A percentile compares a stretch with the other conserved stretches of the same genome.
phyloP scores from a whole-genome alignment of 1,139 yeast genomes.

The Kluyveromyces sp. region DNA sequence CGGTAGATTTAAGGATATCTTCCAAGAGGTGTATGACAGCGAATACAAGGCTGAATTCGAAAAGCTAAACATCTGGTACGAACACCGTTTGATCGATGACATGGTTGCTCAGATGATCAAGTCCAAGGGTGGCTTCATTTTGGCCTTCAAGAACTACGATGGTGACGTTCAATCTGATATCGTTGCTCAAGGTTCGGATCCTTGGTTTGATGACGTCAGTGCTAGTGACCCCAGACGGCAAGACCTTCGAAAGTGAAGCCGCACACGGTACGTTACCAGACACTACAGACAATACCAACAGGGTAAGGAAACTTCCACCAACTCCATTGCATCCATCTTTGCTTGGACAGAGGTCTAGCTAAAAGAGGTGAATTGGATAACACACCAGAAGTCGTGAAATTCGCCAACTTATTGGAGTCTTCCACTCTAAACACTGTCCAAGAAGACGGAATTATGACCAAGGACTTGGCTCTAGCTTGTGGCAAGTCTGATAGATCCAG shows the following conservation, averaged over 20 bases:
- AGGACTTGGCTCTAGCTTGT: slow-evolving; percentile 83
- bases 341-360: slow-evolving; percentile 94
- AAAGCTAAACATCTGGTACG: slow-evolving; percentile 78
- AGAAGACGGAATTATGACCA: slow-evolving; percentile 84
- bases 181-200: slow-evolving; percentile 96
- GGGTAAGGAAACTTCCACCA: slow-evolving; percentile 96
- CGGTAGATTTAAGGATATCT: slow-evolving; percentile 90
- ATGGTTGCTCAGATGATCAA: slow-evolving; percentile 99
- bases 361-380: slow-evolving; percentile 86
- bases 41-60: slow-evolving; percentile 69
- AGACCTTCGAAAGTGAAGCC: slow-evolving; percentile 92
- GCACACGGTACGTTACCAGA: slow-evolving; percentile 96
- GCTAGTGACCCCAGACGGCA: slow-evolving; percentile 89
- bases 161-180: slow-evolving; percentile 97
- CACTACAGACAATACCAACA: slow-evolving; percentile 91
- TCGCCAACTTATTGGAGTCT: slow-evolving; percentile 69
- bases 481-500: slow-evolving; percentile 75
- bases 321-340: slow-evolving; percentile 94
- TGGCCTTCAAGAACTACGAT: slow-evolving; percentile 94
- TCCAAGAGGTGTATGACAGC: slow-evolving; percentile 68
- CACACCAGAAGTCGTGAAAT: slow-evolving; percentile 75
- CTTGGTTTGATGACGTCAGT: slow-evolving; percentile 95
- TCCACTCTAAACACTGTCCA: slow-evolving; percentile 84
- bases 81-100: slow-evolving; percentile 92
- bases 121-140: slow-evolving; percentile 87